Conservation (phyloP, 2,329 filamentous ascomycete genomes). For the Xylariales sp. region DNA sequence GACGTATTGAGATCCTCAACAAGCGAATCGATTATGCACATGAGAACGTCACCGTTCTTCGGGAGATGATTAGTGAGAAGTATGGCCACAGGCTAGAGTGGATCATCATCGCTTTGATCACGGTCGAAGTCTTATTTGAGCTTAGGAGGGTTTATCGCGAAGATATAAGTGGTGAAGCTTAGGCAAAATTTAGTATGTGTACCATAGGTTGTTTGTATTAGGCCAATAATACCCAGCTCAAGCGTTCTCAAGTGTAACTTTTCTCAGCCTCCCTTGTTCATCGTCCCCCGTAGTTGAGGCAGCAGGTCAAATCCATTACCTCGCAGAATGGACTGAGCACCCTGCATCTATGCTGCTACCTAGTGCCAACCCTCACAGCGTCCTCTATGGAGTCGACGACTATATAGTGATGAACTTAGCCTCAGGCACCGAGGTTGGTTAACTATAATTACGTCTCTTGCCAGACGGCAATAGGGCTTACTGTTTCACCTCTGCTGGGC, state of each 20-base stretch:
- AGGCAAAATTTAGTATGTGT: conserved; percentile 23
- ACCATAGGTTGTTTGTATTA: conserved; percentile 21
- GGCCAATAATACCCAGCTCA: conserved; percentile 37
- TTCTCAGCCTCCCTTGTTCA: not conserved
- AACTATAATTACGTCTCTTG: not conserved
- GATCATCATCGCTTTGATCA: conserved; percentile 95
- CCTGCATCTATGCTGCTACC: not conserved
- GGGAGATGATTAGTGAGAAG: conserved; percentile 90
- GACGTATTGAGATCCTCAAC: conserved; percentile 90
- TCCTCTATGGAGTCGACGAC: not conserved
- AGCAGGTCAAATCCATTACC: not conserved
- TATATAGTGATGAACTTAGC: not conserved
- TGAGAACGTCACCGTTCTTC: conserved; percentile 89
- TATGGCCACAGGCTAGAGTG: conserved; percentile 89
- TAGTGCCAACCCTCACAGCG: not conserved
- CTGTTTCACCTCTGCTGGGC: too few species aligned
- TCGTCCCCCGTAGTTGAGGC: not conserved
- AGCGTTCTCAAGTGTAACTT: not conserved
- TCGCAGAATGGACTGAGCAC: not conserved
- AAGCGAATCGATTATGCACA: conserved; percentile 98
- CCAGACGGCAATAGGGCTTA: too few species aligned
- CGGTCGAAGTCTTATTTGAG: conserved; percentile 91
- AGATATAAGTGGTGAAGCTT: conserved; percentile 39
- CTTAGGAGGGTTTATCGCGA: conserved; percentile 57
- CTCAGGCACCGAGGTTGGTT: not conserved